These are phyloP conservation scores for Plantago rigida DNA, from an alignment of 305 asterid genomes.

Conservation along the genomic window DNA sequence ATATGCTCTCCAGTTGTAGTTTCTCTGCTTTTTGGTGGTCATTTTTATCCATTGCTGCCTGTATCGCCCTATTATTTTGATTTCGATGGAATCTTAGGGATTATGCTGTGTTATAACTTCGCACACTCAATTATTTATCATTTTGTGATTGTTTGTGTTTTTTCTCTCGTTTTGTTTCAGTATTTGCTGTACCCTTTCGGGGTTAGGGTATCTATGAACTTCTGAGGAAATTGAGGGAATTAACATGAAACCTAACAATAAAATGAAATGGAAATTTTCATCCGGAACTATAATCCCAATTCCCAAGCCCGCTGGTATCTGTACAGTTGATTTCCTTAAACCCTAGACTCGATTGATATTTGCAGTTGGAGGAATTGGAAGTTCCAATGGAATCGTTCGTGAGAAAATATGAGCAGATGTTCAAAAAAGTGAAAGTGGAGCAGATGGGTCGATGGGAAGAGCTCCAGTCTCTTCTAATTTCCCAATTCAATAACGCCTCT, in stretches of 20 bases:
- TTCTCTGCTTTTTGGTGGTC: too few relatives aligned
- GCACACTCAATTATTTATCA: neutral
- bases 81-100: neutral
- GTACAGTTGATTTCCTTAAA: too few relatives aligned
- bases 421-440: slow-evolving; percentile 48
- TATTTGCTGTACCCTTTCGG: slow-evolving; percentile 20
- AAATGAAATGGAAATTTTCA: too few relatives aligned
- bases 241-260: too few relatives aligned
- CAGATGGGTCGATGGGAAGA: slow-evolving; percentile 58
- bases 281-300: too few relatives aligned
- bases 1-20: too few relatives aligned
- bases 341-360: too few relatives aligned
- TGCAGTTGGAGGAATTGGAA: too few relatives aligned
- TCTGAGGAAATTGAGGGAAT: slow-evolving; percentile 19
- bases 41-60: too few relatives aligned
- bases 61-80: too few relatives aligned
- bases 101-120: neutral
- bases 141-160: slow-evolving; percentile 1
- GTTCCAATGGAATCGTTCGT: slow-evolving; percentile 45
- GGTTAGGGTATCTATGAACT: slow-evolving; percentile 22
- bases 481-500: slow-evolving; percentile 55
- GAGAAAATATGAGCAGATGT: slow-evolving; percentile 60
- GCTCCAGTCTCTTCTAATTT: slow-evolving; percentile 47
- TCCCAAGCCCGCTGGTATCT: too few relatives aligned
- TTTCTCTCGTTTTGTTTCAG: slow-evolving; percentile 14